These are phyloP conservation scores for Infundibulicybe gibba DNA, from an alignment of 768 basidiomycete species.

Conservation along the genomic window DNA sequence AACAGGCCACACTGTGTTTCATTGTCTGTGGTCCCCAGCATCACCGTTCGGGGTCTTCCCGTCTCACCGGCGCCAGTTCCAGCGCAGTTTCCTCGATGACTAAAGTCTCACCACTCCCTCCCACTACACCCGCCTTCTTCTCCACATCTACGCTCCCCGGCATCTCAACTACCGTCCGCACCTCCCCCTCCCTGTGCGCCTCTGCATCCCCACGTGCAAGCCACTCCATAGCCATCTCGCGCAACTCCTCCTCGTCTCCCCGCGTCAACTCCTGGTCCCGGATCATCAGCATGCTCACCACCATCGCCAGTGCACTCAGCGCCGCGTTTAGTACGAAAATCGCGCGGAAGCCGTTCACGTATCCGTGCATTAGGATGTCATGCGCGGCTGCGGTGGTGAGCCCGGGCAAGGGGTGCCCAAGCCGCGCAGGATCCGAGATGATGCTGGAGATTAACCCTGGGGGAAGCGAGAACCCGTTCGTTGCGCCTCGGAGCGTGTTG, in stretches of 20 bases:
- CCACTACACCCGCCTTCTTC: no score
- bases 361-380: slow-evolving; percentile 45
- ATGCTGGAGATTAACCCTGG: slow-evolving; percentile 34
- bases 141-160: no score
- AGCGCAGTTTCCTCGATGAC: no score
- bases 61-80: no score
- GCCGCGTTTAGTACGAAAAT: slow-evolving; percentile 62
- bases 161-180: no score
- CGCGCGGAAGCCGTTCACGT: slow-evolving; percentile 53
- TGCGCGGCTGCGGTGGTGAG: slow-evolving; percentile 32
- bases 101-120: no score
- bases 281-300: slow-evolving; percentile 56
- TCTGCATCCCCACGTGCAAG: no score
- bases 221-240: slow-evolving; percentile 27
- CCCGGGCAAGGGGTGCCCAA: slow-evolving; percentile 26
- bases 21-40: no score
- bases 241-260: slow-evolving; percentile 52
- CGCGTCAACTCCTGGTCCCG: slow-evolving; percentile 57
- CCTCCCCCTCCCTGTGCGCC: no score
- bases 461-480: slow-evolving; percentile 33
- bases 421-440: slow-evolving; percentile 43
- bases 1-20: no score
- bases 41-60: no score
- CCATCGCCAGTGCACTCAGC: slow-evolving; percentile 49
- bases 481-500: slow-evolving; percentile 41